Percentiles rank a stretch among this genome's conserved stretches.
Evolutionary conservation across 1,139 yeast genomes (phyloP).

Genomic region (Sugiyamaella novakii): DNA sequence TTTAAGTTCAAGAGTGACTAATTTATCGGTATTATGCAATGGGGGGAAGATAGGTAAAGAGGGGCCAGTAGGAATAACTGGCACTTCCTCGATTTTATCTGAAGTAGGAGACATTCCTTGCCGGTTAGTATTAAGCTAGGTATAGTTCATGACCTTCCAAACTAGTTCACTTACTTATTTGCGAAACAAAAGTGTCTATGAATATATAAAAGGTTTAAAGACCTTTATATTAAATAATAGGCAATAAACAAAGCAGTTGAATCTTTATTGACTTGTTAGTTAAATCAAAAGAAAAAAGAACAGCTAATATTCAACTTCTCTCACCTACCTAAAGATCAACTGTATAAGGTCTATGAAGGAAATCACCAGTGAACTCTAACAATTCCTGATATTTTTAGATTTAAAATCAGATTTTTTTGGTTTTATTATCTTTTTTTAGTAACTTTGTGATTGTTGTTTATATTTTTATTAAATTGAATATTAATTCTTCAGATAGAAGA

Average conservation of each 20-base stretch:
- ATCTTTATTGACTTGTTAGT: constrained; percentile 3
- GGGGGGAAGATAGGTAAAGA: constrained; percentile 81
- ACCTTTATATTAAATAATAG: too few relatives aligned
- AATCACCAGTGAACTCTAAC: too few relatives aligned
- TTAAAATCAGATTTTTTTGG: neutral
- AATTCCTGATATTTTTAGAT: too few relatives aligned
- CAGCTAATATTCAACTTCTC: too few relatives aligned
- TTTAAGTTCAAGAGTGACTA: constrained; percentile 88
- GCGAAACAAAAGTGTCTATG: too few relatives aligned
- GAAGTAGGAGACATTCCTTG: constrained; percentile 11
- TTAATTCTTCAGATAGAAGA: neutral
- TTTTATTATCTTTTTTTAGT: neutral
- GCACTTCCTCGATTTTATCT: constrained; percentile 12
- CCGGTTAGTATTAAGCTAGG: neutral
- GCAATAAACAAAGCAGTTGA: too few relatives aligned
- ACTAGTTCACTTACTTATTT: too few relatives aligned
- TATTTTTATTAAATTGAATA: neutral
- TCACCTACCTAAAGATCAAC: too few relatives aligned
- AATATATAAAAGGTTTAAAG: too few relatives aligned
- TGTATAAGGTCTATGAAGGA: too few relatives aligned
- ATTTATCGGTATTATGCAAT: constrained; percentile 74
- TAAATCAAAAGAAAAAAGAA: too few relatives aligned
- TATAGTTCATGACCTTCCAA: neutral
- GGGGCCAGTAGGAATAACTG: constrained; percentile 22
- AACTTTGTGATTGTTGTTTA: neutral